Conservation (phyloP, 768 basidiomycete species). For the Dacryopinax primogenitus region DNA sequence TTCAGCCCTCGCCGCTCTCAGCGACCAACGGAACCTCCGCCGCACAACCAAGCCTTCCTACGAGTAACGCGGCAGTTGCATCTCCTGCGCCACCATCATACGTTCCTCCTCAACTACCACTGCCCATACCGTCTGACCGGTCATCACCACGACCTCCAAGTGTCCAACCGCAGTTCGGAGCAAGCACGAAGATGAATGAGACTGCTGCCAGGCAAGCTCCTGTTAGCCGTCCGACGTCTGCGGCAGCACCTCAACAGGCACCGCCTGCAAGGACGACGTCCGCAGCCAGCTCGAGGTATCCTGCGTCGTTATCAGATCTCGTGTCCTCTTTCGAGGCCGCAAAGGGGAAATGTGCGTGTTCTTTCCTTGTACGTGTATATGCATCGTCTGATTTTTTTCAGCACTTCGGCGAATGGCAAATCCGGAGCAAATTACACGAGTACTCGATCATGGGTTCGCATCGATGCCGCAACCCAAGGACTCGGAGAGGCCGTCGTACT, state of each 20-base stretch:
- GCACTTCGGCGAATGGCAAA: conserved; percentile 77
- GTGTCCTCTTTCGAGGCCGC: conserved; percentile 91
- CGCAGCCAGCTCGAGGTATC: conserved; percentile 27
- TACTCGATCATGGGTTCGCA: conserved; percentile 82
- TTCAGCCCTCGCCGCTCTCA: not conserved
- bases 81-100: not conserved
- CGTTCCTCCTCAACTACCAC: not conserved
- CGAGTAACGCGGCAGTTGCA: not conserved
- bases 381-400: conserved; percentile 17
- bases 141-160: conserved; percentile 1
- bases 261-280: not conserved
- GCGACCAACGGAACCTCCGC: not conserved
- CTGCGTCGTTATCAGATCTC: conserved; percentile 78
- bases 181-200: conserved; percentile 14
- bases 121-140: not conserved
- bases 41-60: not conserved
- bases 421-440: conserved; percentile 78
- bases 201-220: conserved; percentile 12
- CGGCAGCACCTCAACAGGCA: conserved; percentile 27
- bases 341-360: conserved; percentile 73
- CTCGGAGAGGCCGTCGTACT: conserved; percentile 95
- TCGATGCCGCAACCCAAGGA: conserved; percentile 86
- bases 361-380: not conserved
- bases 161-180: conserved; percentile 10
- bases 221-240: conserved; percentile 33